Percentiles rank a stretch among this genome's conserved stretches.
These are phyloP conservation scores for Phaeoacremonium minimum DNA, from an alignment of 2,329 filamentous ascomycete species.

Conservation along the genomic window DNA sequence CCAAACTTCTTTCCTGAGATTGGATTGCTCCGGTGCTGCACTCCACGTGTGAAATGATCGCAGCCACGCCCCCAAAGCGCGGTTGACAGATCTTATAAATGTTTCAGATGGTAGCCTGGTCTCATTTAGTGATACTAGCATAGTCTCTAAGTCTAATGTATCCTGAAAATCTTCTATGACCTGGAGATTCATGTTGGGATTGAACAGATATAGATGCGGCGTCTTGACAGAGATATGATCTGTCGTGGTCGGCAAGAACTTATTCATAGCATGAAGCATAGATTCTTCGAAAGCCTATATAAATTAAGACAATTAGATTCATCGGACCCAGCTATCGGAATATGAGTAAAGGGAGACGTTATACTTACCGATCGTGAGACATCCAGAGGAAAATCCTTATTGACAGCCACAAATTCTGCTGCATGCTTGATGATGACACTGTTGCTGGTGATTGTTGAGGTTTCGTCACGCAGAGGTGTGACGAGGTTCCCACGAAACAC, in stretches of 20 bases:
- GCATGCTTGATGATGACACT: constrained; percentile 34
- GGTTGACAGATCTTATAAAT: constrained; percentile 19
- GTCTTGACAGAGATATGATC: constrained; percentile 17
- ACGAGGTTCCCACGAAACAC: constrained; percentile 31
- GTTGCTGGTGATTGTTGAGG: neutral
- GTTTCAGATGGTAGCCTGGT: constrained; percentile 8
- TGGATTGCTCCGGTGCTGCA: constrained; percentile 12
- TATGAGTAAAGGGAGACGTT: neutral
- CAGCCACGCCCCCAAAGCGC: constrained; percentile 24
- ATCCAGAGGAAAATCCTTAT: constrained; percentile 28
- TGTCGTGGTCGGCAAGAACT: constrained; percentile 9
- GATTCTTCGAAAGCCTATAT: constrained; percentile 20
- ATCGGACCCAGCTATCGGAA: neutral
- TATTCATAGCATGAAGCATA: constrained; percentile 19
- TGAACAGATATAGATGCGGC: constrained; percentile 26
- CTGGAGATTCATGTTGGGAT: constrained; percentile 24
- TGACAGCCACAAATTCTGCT: constrained; percentile 24
- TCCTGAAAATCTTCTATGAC: constrained; percentile 28
- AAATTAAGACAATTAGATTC: neutral
- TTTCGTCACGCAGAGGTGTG: constrained; percentile 13
- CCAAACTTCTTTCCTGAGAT: constrained; percentile 12
- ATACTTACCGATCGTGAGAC: constrained; percentile 24
- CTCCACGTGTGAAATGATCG: constrained; percentile 29
- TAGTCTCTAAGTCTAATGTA: constrained; percentile 25
- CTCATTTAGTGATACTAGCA: constrained; percentile 16